These are phyloP conservation scores for Periconia sp. DNA, from an alignment of 2,329 filamentous ascomycete species.

Conservation along the genomic window DNA sequence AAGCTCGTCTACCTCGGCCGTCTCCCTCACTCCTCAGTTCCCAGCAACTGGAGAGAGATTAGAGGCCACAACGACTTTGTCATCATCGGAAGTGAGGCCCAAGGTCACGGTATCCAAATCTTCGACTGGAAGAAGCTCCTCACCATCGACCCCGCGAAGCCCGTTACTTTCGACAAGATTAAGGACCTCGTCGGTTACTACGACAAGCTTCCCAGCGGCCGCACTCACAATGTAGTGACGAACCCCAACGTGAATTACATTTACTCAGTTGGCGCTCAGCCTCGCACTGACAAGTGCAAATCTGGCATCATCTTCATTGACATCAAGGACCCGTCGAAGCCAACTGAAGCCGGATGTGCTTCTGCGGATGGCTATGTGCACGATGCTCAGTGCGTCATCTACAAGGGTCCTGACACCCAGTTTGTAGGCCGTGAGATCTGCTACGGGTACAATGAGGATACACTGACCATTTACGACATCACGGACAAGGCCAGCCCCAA, in stretches of 20 bases:
- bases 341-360: slow-evolving; percentile 56
- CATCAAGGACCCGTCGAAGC: slow-evolving; percentile 56
- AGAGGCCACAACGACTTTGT: slow-evolving; percentile 47
- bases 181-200: slow-evolving; percentile 38
- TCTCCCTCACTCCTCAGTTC: slow-evolving; percentile 50
- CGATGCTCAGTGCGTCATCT: slow-evolving; percentile 62
- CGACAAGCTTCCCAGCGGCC: slow-evolving; percentile 37
- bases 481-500: slow-evolving; percentile 51
- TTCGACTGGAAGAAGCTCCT: slow-evolving; percentile 61
- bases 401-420: slow-evolving; percentile 53
- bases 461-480: slow-evolving; percentile 56
- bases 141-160: slow-evolving; percentile 34
- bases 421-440: slow-evolving; percentile 57
- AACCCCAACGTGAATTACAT: slow-evolving; percentile 42
- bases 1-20: slow-evolving; percentile 58
- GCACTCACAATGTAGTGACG: slow-evolving; percentile 43
- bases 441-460: slow-evolving; percentile 60
- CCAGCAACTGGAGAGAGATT: slow-evolving; percentile 58
- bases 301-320: slow-evolving; percentile 63
- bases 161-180: slow-evolving; percentile 37
- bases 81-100: slow-evolving; percentile 46
- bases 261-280: slow-evolving; percentile 40
- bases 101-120: slow-evolving; percentile 60
- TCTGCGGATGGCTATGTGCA: slow-evolving; percentile 62
- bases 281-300: slow-evolving; percentile 46